Percentiles rank a stretch among this genome's conserved stretches.
These are phyloP conservation scores for Nicotiana otophora DNA, from an alignment of 257 asterid species.

Conservation along the genomic window DNA sequence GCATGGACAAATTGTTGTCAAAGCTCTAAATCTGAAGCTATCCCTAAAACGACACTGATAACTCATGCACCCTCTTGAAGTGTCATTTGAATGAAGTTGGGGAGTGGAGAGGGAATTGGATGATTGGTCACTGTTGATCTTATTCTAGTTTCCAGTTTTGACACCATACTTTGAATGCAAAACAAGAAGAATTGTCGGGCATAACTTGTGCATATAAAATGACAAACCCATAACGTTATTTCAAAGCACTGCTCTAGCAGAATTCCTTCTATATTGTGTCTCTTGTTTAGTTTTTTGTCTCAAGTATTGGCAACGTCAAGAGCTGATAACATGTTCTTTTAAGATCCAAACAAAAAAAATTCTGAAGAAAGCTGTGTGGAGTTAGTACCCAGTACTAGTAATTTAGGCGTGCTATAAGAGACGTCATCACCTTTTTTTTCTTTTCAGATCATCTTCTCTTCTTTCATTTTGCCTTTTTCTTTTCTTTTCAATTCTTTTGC, in stretches of 20 bases:
- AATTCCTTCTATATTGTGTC: background rate
- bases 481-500: background rate
- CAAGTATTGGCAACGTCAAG: slow-evolving; percentile 53
- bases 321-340: slow-evolving; percentile 34
- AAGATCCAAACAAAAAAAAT: slow-evolving; percentile 14
- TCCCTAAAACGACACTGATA: background rate
- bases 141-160: background rate
- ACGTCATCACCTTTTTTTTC: slow-evolving; percentile 24
- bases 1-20: background rate
- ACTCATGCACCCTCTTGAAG: background rate
- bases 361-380: slow-evolving; percentile 10
- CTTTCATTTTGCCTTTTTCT: background rate
- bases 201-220: slow-evolving; percentile 1
- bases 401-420: slow-evolving; percentile 53
- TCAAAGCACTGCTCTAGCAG: background rate
- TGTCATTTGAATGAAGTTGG: background rate
- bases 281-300: slow-evolving; percentile 11
- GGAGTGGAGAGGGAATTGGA: background rate
- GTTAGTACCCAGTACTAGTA: slow-evolving; percentile 17
- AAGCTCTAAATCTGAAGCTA: background rate
- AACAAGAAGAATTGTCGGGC: slow-evolving; percentile 2
- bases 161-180: background rate
- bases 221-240: slow-evolving; percentile 19
- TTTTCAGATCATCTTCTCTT: slow-evolving; percentile 19
- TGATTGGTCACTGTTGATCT: background rate